Base-by-base conservation (phyloP, 768 basidiomycete species). In the Flagelloscypha sp. region DNA sequence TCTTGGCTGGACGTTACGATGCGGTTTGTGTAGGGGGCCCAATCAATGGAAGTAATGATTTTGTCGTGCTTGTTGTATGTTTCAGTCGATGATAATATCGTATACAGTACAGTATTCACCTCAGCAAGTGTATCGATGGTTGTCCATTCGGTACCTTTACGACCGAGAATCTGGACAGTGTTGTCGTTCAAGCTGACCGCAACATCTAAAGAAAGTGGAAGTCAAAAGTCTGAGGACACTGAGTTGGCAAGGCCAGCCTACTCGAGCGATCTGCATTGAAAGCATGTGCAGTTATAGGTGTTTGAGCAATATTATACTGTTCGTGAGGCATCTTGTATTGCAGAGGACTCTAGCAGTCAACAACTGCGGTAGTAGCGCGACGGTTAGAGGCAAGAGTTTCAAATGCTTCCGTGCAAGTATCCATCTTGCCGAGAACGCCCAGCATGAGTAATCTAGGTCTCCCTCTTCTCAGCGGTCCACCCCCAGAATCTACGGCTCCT, bases 1-100 rank as follows among this genome's bases (percentile, higher is more conserved):
- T 99, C 95, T 56, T 99, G 94, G n/a, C 93, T 94, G 48, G 90
- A 88, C 9, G 95, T 98, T 17, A 99, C 94, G 61, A 99, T 94
- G 29, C 88, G 84, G 62, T 98, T 97, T 30, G 95, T 90, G 47
- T 76, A 75, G 12, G 93, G 92, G 9, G 93, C 95, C 95, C 95
- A 99, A 57, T 97, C 93, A 57, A 99, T 95, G 37, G 90, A 92
- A 2, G 94, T 98, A 62, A 99, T 84, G 40, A 81, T 63, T 62
- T 98, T 98, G 67, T 99, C 95, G 63, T 99, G 95, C 92, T 98
- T 54, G 20, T 24, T 12, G 29, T 10, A 13, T n/a, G n/a, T n/a
- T n/a, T n/a, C n/a, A n/a, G n/a, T n/a, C n/a, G n/a, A n/a, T n/a
- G n/a, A n/a, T n/a, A n/a, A n/a, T n/a, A n/a, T n/a, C n/a, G n/a